These are phyloP conservation scores for Komagataella pseudopastoris DNA, from an alignment of 805 yeast genomes.

Conservation along the genomic window DNA sequence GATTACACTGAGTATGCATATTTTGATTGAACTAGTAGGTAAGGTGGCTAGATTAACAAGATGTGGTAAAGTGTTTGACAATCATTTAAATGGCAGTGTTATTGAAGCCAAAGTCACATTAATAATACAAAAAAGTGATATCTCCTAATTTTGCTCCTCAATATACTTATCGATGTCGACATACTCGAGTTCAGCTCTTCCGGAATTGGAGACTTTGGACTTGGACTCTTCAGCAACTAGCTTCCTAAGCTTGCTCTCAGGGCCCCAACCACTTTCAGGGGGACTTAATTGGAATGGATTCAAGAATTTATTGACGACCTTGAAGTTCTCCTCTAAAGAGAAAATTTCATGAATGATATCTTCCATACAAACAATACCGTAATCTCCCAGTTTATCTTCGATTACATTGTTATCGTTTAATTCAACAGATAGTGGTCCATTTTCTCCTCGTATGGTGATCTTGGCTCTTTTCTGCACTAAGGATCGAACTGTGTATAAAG, in stretches of 20 bases:
- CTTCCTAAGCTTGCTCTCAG: constrained; percentile 55
- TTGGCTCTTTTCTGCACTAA: constrained; percentile 69
- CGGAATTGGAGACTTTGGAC: constrained; percentile 40
- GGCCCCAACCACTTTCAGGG: constrained; percentile 66
- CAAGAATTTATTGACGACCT: constrained; percentile 44
- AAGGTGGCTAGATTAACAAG: background rate
- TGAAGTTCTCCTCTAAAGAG: constrained; percentile 51
- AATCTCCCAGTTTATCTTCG: constrained; percentile 58
- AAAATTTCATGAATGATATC: constrained; percentile 65
- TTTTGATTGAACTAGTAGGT: background rate
- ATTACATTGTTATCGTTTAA: constrained; percentile 65
- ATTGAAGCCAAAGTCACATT: background rate
- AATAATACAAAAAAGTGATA: background rate
- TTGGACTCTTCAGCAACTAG: constrained; percentile 32
- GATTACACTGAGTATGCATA: background rate
- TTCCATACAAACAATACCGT: constrained; percentile 67
- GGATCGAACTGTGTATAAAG: constrained; percentile 58
- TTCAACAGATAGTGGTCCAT: constrained; percentile 24
- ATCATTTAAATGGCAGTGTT: background rate
- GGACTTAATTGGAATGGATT: constrained; percentile 57
- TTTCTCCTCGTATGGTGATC: constrained; percentile 21
- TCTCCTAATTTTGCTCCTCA: constrained; percentile 41
- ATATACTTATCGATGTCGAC: constrained; percentile 63
- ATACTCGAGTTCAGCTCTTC: constrained; percentile 53
- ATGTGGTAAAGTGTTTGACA: too few relatives aligned